Percentiles rank a stretch among this genome's conserved stretches.
These are phyloP conservation scores for Apiospora marii DNA, from an alignment of 2,329 filamentous ascomycete species.

Conservation along the genomic window DNA sequence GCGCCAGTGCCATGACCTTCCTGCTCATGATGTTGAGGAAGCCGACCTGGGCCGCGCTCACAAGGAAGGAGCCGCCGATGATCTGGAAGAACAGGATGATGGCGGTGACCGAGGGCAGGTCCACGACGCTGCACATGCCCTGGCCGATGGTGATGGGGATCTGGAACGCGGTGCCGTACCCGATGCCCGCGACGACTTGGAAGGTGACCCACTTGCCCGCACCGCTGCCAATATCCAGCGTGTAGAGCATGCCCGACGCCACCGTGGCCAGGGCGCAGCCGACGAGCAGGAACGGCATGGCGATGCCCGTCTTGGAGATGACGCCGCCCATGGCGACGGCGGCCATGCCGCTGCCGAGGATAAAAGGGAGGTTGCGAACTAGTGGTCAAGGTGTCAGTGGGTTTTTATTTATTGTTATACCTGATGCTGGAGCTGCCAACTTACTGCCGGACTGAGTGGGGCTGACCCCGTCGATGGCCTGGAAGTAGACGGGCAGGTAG, in stretches of 20 bases:
- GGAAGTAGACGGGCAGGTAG: conserved; percentile 36
- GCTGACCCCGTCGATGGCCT: conserved; percentile 29
- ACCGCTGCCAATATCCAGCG: neutral
- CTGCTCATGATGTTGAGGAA: conserved; percentile 14
- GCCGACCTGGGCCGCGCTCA: neutral
- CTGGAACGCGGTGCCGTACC: neutral
- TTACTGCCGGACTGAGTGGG: conserved; percentile 28
- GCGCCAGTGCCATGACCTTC: neutral
- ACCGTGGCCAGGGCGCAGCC: neutral
- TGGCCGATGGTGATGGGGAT: conserved; percentile 16
- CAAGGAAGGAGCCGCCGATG: conserved; percentile 6
- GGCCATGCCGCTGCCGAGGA: conserved; percentile 24
- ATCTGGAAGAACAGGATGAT: conserved; percentile 23
- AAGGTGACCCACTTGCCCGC: conserved; percentile 23
- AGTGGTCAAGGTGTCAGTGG: neutral
- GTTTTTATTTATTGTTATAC: no score
- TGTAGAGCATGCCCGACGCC: conserved; percentile 21
- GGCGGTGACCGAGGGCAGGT: conserved; percentile 21
- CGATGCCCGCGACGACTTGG: conserved; percentile 12
- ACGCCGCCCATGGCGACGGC: conserved; percentile 9
- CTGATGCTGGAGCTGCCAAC: no score
- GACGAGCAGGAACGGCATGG: conserved; percentile 3
- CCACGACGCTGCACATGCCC: neutral
- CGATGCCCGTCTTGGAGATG: conserved; percentile 14
- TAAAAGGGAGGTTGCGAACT: conserved; percentile 31